Evolutionary conservation across 2,329 filamentous ascomycete genomes (phyloP), one percentile per base, ranked within the genome.

Genomic region (Ophiostoma novo-ulmi): DNA sequence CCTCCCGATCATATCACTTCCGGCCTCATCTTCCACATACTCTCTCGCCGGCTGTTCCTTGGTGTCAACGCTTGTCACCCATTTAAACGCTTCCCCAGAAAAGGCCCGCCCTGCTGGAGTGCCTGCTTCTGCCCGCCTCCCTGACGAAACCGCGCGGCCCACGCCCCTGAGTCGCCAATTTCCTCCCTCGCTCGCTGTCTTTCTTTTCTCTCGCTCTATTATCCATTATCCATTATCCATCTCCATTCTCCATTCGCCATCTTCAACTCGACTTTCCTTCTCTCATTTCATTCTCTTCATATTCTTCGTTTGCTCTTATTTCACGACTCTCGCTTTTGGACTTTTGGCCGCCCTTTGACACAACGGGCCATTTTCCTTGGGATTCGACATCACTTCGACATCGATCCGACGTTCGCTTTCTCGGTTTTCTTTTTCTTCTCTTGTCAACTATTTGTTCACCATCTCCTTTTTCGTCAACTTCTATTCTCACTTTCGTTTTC

Each of bases 181-280:
- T 70, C 69, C 69, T 70, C 66, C 65, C 55, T 68, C 69, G 69
- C 69, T 70, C 31, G 38, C 61, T 58, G 65, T 64, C 52, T 38
- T 68, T 64, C 52, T 61, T 39, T 65, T 26, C 20, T 48, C 41
- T 44, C 38, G 36, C 35, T 58, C 44, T 36, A 70, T 44, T 44
- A 13, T 44, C 41, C 17, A 44, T 14, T 13, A 1, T 41, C 39
- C 63, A 61, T 17, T 66, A 31, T 17, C 17, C 41, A 66, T 66
- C 41, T 17, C 17, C 41, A 66, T 20, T 22, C 22, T 58, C 11
- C 39, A 44, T 17, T 44, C 39, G 39, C 31, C 31, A 31, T 31
- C 31, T 31, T 63, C 68, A 48, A 65, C 61, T 39, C 64, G 17
- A 26, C 68, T 48, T 10, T 39, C 20, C 26, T 22, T 10, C 13